A percentile compares a stretch with the other conserved stretches of the same genome.
phyloP scores from a whole-genome alignment of 2,329 filamentous ascomycete species.

The Elsinoe australis region DNA sequence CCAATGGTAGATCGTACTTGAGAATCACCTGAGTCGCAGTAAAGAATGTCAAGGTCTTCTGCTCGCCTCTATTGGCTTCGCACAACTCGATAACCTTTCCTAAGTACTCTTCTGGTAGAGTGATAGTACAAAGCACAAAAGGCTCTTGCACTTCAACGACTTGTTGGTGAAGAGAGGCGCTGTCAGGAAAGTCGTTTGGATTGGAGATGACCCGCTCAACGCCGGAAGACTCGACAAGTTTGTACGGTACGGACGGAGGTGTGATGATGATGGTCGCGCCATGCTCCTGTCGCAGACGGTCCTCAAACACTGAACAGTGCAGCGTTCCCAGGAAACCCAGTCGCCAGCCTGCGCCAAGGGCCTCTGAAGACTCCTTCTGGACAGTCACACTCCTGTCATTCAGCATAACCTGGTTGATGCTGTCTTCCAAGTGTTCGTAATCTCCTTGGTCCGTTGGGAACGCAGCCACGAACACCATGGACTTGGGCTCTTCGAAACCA shows the following conservation, averaged over 20 bases:
- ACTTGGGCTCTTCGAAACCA: slow-evolving; percentile 93
- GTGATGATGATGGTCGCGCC: slow-evolving; percentile 94
- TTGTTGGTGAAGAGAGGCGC: slow-evolving; percentile 48
- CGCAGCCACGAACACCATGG: slow-evolving; percentile 97
- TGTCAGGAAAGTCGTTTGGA: slow-evolving; percentile 79
- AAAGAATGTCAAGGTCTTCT: slow-evolving; percentile 85
- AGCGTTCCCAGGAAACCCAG: slow-evolving; percentile 92
- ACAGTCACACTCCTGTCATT: slow-evolving; percentile 94
- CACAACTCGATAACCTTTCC: slow-evolving; percentile 93
- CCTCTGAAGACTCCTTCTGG: slow-evolving; percentile 89
- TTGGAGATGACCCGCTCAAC: slow-evolving; percentile 72
- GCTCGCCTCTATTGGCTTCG: slow-evolving; percentile 78
- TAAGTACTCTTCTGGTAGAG: slow-evolving; percentile 86
- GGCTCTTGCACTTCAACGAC: slow-evolving; percentile 61
- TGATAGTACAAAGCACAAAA: slow-evolving; percentile 76
- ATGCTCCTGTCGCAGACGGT: slow-evolving; percentile 87
- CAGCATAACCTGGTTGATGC: slow-evolving; percentile 84
- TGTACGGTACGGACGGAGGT: slow-evolving; percentile 88
- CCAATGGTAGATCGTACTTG: slow-evolving; percentile 80
- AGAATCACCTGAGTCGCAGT: slow-evolving; percentile 87
- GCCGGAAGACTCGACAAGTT: slow-evolving; percentile 72
- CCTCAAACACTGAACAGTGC: slow-evolving; percentile 98
- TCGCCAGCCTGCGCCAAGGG: slow-evolving; percentile 86
- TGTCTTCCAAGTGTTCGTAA: slow-evolving; percentile 81
- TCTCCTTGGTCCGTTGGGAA: slow-evolving; percentile 89